phyloP scores from a whole-genome alignment of 257 asterid genomes.

The Ophiorrhiza pumila region DNA sequence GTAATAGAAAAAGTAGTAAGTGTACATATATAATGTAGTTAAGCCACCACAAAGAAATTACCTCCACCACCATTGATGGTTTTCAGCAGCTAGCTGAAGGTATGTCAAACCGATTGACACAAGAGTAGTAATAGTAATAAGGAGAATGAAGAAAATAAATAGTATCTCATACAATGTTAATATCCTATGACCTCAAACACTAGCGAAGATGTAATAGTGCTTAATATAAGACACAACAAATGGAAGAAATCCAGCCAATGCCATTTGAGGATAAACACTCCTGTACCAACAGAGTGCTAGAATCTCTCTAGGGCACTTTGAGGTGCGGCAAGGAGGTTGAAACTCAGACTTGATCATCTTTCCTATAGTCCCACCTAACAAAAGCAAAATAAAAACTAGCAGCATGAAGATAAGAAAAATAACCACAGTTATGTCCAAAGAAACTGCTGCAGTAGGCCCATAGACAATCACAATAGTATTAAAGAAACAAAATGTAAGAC shows the following conservation, averaged over 20 bases:
- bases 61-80: constrained; percentile 34
- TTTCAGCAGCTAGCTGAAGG: constrained; percentile 22
- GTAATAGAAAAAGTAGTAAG: constrained; percentile 26
- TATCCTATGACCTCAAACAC: constrained; percentile 25
- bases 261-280: constrained; percentile 20
- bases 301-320: constrained; percentile 28
- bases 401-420: constrained; percentile 20
- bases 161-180: constrained; percentile 21
- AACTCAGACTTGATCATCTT: constrained; percentile 21
- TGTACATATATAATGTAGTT: constrained; percentile 22
- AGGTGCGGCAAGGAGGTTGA: constrained; percentile 32
- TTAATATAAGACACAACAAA: constrained; percentile 18
- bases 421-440: constrained; percentile 15
- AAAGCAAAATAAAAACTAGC: constrained; percentile 23
- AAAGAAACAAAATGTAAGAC: constrained; percentile 20
- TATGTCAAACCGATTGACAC: constrained; percentile 17
- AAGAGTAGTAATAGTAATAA: constrained; percentile 19
- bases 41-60: constrained; percentile 30
- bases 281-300: constrained; percentile 26
- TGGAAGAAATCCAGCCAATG: constrained; percentile 24
- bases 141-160: constrained; percentile 14
- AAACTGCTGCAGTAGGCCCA: constrained; percentile 27
- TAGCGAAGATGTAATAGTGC: constrained; percentile 20
- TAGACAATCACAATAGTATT: constrained; percentile 18
- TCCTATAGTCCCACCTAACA: constrained; percentile 27